Conservation (phyloP, 2,329 filamentous ascomycete species). For the Coniella vitis region DNA sequence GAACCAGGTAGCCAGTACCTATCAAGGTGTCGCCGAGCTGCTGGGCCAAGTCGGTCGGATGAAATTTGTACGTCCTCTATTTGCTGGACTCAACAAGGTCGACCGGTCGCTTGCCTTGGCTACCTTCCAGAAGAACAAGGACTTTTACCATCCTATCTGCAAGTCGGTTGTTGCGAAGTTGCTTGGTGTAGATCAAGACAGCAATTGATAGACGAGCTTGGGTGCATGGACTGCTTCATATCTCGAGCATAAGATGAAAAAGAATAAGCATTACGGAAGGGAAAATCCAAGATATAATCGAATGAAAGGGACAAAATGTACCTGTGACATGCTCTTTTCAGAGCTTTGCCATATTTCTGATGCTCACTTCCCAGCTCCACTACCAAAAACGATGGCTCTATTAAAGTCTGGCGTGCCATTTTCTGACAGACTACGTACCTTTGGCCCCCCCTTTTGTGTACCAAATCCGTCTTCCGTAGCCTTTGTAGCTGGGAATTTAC, state of each 20-base stretch:
- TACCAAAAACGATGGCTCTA: slow-evolving; percentile 4
- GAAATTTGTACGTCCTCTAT: slow-evolving; percentile 93
- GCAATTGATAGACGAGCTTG: neutral
- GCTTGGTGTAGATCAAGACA: slow-evolving; percentile 38
- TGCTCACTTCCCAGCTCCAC: neutral
- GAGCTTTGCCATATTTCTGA: too few relatives aligned
- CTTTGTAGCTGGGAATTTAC: slow-evolving; percentile 28
- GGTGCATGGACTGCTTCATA: too few relatives aligned
- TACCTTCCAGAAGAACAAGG: slow-evolving; percentile 80
- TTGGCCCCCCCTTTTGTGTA: slow-evolving; percentile 22
- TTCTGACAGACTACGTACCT: too few relatives aligned
- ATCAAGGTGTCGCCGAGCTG: slow-evolving; percentile 64
- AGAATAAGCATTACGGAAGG: too few relatives aligned
- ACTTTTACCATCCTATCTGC: slow-evolving; percentile 96
- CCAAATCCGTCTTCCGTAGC: slow-evolving; percentile 37
- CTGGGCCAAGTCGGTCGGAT: slow-evolving; percentile 82
- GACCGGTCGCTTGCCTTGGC: slow-evolving; percentile 68
- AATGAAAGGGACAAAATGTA: too few relatives aligned
- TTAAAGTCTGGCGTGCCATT: neutral
- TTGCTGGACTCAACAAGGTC: slow-evolving; percentile 65
- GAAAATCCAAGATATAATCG: too few relatives aligned
- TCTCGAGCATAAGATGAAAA: too few relatives aligned
- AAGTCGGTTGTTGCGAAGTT: slow-evolving; percentile 82
- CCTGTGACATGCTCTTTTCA: too few relatives aligned
- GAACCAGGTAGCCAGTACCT: slow-evolving; percentile 62